Conservation (phyloP, 208 protist genomes). For the Leishmania braziliensis region DNA sequence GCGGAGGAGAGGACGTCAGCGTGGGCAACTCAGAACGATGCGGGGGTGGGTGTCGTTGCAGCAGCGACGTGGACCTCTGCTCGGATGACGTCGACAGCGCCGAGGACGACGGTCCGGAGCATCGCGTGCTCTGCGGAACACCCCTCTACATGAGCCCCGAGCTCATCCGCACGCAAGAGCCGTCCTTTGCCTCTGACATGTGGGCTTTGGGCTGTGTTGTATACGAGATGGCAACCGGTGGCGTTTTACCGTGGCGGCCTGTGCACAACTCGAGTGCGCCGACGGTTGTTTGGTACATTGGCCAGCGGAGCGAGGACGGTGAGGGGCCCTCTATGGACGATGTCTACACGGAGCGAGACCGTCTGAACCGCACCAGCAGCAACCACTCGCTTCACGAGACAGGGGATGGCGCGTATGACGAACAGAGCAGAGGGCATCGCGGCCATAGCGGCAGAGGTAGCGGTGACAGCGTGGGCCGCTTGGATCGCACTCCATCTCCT, state of each 20-base stretch:
- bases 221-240: constrained; percentile 89
- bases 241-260: constrained; percentile 68
- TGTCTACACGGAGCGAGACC: constrained; percentile 32
- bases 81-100: background rate
- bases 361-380: constrained; percentile 17
- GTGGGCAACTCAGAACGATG: constrained; percentile 7
- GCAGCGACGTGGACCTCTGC: constrained; percentile 1
- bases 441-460: background rate
- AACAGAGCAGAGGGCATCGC: background rate
- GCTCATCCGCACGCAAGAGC: constrained; percentile 60
- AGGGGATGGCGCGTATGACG: background rate
- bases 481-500: constrained; percentile 35
- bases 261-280: constrained; percentile 49
- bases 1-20: background rate
- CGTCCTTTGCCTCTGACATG: constrained; percentile 80
- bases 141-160: constrained; percentile 89
- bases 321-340: constrained; percentile 45
- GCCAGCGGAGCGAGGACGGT: constrained; percentile 26
- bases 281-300: constrained; percentile 72
- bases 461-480: background rate
- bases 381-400: background rate
- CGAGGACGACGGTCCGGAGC: constrained; percentile 4
- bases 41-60: background rate
- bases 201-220: constrained; percentile 91
- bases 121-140: constrained; percentile 62